These are phyloP conservation scores for Jamesozyma lodderae DNA, from an alignment of 805 yeast species.

Conservation along the genomic window DNA sequence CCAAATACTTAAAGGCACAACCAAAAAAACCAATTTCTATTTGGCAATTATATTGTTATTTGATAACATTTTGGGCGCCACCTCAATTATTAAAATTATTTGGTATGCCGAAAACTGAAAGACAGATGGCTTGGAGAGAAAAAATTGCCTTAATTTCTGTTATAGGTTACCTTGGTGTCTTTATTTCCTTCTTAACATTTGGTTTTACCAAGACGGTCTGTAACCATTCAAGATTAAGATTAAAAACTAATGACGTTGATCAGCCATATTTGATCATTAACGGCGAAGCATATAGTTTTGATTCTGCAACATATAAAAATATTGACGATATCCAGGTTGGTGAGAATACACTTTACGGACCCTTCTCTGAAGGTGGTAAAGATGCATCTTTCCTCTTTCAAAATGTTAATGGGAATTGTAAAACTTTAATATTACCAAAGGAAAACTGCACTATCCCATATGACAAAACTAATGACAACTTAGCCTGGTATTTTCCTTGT, in stretches of 20 bases:
- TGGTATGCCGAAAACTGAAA: constrained; percentile 70
- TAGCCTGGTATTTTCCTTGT: constrained; percentile 98
- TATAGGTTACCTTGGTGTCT: constrained; percentile 62
- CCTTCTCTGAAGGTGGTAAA: constrained; percentile 76
- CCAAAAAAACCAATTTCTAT: constrained; percentile 25
- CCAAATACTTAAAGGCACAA: background rate
- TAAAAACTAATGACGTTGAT: constrained; percentile 2
- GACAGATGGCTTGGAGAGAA: constrained; percentile 97
- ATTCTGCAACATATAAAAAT: background rate
- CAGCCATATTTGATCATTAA: constrained; percentile 43
- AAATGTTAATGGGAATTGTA: constrained; percentile 88
- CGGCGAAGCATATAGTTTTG: constrained; percentile 55
- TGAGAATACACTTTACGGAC: constrained; percentile 37
- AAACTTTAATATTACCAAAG: constrained; percentile 62
- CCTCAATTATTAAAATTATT: constrained; percentile 45
- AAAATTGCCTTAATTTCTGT: constrained; percentile 77
- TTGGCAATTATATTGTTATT: constrained; percentile 80
- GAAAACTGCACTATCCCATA: constrained; percentile 65
- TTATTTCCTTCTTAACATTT: constrained; percentile 80
- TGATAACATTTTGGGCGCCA: constrained; percentile 90
- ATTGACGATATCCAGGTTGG: background rate
- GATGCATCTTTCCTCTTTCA: constrained; percentile 83
- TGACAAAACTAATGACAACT: constrained; percentile 43
- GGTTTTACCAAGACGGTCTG: constrained; percentile 87
- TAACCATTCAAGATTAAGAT: constrained; percentile 27